Evolutionary conservation across 768 basidiomycete genomes (phyloP).

Genomic region (Suillus placidus): DNA sequence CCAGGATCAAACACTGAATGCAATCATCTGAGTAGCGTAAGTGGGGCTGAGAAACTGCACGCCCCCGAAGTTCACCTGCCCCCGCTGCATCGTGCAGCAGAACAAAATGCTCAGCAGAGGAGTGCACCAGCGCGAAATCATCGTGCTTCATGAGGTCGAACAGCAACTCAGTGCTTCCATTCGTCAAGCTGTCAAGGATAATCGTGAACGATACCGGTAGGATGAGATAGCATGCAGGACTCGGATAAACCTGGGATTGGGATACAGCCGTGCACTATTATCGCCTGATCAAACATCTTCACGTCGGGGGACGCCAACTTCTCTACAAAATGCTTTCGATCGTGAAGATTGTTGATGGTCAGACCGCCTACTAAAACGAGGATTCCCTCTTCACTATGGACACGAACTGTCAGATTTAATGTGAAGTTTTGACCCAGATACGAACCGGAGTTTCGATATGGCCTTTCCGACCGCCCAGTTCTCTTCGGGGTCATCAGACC

Average conservation of each 20-base stretch:
- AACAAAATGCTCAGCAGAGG: constrained; percentile 81
- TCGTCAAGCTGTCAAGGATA: not conserved
- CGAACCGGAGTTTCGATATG: constrained; percentile 56
- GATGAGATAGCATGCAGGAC: not conserved
- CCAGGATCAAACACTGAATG: constrained; percentile 52
- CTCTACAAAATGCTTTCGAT: constrained; percentile 52
- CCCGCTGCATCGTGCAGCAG: constrained; percentile 79
- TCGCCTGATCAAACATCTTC: constrained; percentile 61
- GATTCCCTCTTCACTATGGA: constrained; percentile 59
- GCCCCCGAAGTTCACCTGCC: constrained; percentile 58
- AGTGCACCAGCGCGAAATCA: constrained; percentile 69
- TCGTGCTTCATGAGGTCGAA: constrained; percentile 55
- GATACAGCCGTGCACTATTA: constrained; percentile 56
- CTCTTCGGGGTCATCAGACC: constrained; percentile 55
- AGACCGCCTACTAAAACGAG: constrained; percentile 73
- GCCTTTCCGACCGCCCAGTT: constrained; percentile 73
- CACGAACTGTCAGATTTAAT: not conserved
- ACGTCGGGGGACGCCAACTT: constrained; percentile 48
- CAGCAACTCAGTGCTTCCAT: constrained; percentile 53
- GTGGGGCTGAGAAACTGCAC: constrained; percentile 50
- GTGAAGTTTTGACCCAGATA: constrained; percentile 7
- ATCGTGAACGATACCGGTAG: not conserved
- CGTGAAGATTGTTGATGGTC: constrained; percentile 65
- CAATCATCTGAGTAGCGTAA: constrained; percentile 63
- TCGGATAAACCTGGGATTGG: constrained; percentile 44